These are phyloP conservation scores for Hygrophorus pudorinus DNA, from an alignment of 768 basidiomycete species.

Conservation along the genomic window DNA sequence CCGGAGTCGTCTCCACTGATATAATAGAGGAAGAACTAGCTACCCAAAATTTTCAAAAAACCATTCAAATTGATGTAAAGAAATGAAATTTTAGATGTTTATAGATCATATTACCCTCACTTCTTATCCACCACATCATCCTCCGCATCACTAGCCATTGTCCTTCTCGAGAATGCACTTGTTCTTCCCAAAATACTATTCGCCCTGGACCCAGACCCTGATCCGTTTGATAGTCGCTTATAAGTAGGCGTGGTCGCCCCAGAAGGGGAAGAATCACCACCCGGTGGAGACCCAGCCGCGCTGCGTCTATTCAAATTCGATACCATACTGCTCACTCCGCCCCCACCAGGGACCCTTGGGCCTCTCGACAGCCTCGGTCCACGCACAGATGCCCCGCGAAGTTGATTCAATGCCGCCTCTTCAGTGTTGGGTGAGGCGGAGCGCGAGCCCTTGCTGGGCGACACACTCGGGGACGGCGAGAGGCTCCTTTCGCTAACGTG, in stretches of 20 bases:
- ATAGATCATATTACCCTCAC: conserved; percentile 2
- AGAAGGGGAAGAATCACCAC: conserved; percentile 13
- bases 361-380: conserved; percentile 36
- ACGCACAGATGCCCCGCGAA: conserved; percentile 17
- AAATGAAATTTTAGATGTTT: neutral
- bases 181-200: conserved; percentile 41
- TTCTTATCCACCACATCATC: conserved; percentile 48
- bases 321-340: conserved; percentile 41
- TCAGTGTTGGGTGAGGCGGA: conserved; percentile 33
- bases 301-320: conserved; percentile 47
- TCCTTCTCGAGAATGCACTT: conserved; percentile 55
- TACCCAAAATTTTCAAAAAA: too few species aligned
- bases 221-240: conserved; percentile 32
- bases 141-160: conserved; percentile 79
- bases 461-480: conserved; percentile 24
- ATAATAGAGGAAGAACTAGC: too few species aligned
- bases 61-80: too few species aligned
- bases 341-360: conserved; percentile 32
- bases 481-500: conserved; percentile 23
- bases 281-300: conserved; percentile 24
- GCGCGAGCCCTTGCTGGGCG: conserved; percentile 29
- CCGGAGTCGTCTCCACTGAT: too few species aligned
- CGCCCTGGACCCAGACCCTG: conserved; percentile 23
- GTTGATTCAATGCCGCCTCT: conserved; percentile 8
- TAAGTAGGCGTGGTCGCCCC: conserved; percentile 27